Conservation (phyloP, 129 eudicot genomes). For the Sambucus nigra region DNA sequence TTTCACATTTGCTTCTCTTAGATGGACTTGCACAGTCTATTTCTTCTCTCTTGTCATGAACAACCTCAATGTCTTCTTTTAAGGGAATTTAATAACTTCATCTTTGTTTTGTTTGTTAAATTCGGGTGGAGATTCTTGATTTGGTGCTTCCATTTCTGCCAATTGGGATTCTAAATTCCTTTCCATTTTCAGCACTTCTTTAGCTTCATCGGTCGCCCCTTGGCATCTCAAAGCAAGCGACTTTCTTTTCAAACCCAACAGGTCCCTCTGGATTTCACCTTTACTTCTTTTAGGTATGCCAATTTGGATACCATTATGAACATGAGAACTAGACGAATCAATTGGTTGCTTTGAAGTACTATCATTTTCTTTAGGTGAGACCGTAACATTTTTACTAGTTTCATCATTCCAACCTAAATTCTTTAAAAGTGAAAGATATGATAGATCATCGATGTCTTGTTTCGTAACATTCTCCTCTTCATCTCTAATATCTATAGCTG, state of each 20-base stretch:
- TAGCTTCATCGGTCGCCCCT: slow-evolving; percentile 66
- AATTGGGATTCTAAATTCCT: slow-evolving; percentile 56
- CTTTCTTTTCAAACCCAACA: slow-evolving; percentile 71
- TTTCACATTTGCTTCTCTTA: too few relatives aligned
- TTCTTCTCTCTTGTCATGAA: slow-evolving; percentile 14
- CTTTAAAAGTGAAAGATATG: slow-evolving; percentile 59
- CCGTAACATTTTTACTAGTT: slow-evolving; percentile 15
- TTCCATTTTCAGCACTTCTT: slow-evolving; percentile 54
- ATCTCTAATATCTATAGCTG: too few relatives aligned
- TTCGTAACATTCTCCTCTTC: too few relatives aligned
- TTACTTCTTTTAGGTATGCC: slow-evolving; percentile 43
- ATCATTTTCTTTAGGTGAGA: slow-evolving; percentile 7
- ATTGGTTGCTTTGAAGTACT: neutral
- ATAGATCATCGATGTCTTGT: slow-evolving; percentile 77
- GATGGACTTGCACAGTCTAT: too few relatives aligned
- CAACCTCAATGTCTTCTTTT: neutral
- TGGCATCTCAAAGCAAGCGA: slow-evolving; percentile 74
- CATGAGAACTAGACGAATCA: slow-evolving; percentile 15
- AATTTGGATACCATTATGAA: slow-evolving; percentile 4
- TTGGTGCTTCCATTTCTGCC: slow-evolving; percentile 54
- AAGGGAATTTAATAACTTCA: slow-evolving; percentile 1
- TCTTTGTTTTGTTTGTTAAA: slow-evolving; percentile 2
- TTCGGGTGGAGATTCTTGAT: slow-evolving; percentile 19
- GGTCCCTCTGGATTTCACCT: slow-evolving; percentile 78
- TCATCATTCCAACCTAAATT: slow-evolving; percentile 93